These are phyloP conservation scores for Brassica incana DNA, from an alignment of 345 rosid genomes.

Conservation along the genomic window DNA sequence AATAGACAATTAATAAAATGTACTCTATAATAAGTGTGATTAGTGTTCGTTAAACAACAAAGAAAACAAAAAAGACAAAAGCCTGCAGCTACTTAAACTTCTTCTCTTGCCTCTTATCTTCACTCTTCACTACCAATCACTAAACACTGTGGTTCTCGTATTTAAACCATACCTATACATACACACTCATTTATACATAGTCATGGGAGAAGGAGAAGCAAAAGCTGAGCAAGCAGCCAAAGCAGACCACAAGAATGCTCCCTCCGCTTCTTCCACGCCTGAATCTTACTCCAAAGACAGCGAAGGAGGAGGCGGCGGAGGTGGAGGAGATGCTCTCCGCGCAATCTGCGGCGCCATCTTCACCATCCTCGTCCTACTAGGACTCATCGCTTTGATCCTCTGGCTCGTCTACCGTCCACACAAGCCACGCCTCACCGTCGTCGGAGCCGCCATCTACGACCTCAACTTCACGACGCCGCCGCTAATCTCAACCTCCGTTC, in stretches of 20 bases:
- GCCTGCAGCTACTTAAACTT: conserved; percentile 21
- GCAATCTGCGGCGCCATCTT: conserved; percentile 30
- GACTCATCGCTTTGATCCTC: conserved; percentile 49
- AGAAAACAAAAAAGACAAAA: conserved; percentile 15
- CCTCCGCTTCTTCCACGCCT: conserved; percentile 39
- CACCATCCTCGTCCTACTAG: conserved; percentile 62
- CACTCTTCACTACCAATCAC: conserved; percentile 35
- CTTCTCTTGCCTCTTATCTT: conserved; percentile 18
- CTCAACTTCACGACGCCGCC: conserved; percentile 70
- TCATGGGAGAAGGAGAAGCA: conserved; percentile 41
- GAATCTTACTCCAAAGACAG: conserved; percentile 40
- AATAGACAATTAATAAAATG: neutral
- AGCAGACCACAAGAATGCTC: conserved; percentile 25
- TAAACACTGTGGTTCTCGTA: conserved; percentile 2
- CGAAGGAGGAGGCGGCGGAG: neutral
- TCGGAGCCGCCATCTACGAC: conserved; percentile 67
- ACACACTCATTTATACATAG: neutral
- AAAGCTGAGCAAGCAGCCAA: neutral
- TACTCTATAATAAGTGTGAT: neutral
- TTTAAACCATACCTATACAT: neutral
- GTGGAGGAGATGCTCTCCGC: conserved; percentile 20
- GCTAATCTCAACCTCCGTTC: conserved; percentile 68
- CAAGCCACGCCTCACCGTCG: conserved; percentile 69
- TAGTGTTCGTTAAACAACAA: neutral
- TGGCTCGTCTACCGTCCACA: conserved; percentile 84